phyloP scores from a whole-genome alignment of 306 rosid genomes.

The Comarum palustre region DNA sequence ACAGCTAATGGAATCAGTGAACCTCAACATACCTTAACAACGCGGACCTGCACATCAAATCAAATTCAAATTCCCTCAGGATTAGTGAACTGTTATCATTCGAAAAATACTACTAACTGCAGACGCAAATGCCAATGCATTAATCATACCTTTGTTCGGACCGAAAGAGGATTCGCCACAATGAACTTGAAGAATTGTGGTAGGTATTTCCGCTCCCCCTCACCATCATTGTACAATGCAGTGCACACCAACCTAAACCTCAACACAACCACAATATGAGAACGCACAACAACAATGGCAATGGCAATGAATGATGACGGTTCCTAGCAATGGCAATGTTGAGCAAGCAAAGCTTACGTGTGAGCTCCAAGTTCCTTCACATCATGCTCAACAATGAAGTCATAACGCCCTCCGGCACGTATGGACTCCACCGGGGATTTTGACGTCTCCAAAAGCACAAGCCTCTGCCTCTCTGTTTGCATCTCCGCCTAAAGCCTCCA shows the following conservation, averaged over 20 bases:
- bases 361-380: conserved; percentile 98
- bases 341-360: conserved; percentile 49
- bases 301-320: background rate
- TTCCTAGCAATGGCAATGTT: background rate
- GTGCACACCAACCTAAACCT: conserved; percentile 95
- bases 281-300: conserved; percentile 5
- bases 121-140: conserved; percentile 3
- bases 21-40: conserved; percentile 79
- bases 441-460: conserved; percentile 81
- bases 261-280: conserved; percentile 6
- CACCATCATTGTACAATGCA: conserved; percentile 86
- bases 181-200: conserved; percentile 96
- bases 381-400: conserved; percentile 94
- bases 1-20: conserved; percentile 31
- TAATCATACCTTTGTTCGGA: conserved; percentile 81
- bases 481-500: conserved; percentile 66
- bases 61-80: background rate
- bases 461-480: conserved; percentile 94
- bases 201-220: conserved; percentile 90
- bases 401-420: conserved; percentile 91
- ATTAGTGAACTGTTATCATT: background rate
- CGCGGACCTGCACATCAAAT: conserved; percentile 73
- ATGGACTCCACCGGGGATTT: conserved; percentile 87
- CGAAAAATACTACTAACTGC: background rate
- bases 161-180: conserved; percentile 92